Conservation (phyloP, 495 filamentous ascomycete genomes). For the Annulohypoxylon maeteangense region DNA sequence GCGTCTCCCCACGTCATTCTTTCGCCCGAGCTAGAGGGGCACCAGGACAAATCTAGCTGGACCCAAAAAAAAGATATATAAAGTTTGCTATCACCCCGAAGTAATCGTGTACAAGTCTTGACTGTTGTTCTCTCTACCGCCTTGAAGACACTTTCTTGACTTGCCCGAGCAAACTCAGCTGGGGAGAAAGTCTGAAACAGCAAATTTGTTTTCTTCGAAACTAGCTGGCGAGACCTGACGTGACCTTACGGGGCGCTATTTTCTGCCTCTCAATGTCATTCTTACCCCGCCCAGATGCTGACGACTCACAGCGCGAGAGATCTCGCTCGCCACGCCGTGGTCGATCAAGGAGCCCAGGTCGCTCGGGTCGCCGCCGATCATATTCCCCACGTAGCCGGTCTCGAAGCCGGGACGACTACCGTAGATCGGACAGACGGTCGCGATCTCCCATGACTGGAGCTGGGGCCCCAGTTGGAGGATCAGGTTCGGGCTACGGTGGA, state of each 20-base stretch:
- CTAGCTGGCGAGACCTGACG: neutral
- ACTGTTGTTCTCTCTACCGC: slow-evolving; percentile 3
- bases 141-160: neutral
- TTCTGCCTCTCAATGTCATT: slow-evolving; percentile 39
- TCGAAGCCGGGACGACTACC: slow-evolving; percentile 89
- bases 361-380: slow-evolving; percentile 77
- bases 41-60: slow-evolving; percentile 26
- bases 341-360: slow-evolving; percentile 63
- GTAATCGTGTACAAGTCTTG: slow-evolving; percentile 14
- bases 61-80: slow-evolving; percentile 26
- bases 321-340: slow-evolving; percentile 93
- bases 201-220: slow-evolving; percentile 1
- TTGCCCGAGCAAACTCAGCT: neutral
- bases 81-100: slow-evolving; percentile 35
- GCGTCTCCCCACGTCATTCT: slow-evolving; percentile 29
- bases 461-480: slow-evolving; percentile 72
- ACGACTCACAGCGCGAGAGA: slow-evolving; percentile 83
- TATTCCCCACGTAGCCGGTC: slow-evolving; percentile 95
- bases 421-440: slow-evolving; percentile 74
- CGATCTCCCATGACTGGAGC: slow-evolving; percentile 83
- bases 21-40: slow-evolving; percentile 30
- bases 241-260: slow-evolving; percentile 9
- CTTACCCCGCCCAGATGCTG: slow-evolving; percentile 52
- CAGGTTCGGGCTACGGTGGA: slow-evolving; percentile 66
- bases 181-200: neutral